A percentile compares a stretch with the other conserved stretches of the same genome.
phyloP scores from a whole-genome alignment of 169 alveolate genomes.

The Plasmodium gonderi region DNA sequence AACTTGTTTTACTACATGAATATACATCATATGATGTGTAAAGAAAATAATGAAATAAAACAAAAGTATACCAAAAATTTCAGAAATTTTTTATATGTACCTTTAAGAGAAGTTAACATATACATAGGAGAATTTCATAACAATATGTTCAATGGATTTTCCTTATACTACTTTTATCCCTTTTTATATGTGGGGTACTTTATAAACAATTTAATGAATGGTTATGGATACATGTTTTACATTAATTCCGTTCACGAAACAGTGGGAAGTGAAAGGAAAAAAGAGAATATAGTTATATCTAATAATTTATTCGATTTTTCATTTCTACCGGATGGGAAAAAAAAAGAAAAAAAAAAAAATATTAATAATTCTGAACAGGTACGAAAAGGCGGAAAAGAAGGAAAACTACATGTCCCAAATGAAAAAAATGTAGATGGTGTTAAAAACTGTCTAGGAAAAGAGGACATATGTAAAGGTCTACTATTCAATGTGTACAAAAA shows the following conservation, averaged over 20 bases:
- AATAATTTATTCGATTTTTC: slow-evolving; percentile 5
- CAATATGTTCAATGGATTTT: slow-evolving; percentile 60
- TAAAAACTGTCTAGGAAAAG: neutral
- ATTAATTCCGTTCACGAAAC: neutral
- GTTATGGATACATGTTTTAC: slow-evolving; percentile 50
- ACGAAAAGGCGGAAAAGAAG: neutral
- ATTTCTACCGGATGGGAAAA: neutral
- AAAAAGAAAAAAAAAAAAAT: neutral
- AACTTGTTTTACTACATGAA: slow-evolving; percentile 56
- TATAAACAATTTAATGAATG: slow-evolving; percentile 43
- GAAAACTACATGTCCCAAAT: neutral
- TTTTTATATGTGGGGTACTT: slow-evolving; percentile 53
- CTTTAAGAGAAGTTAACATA: slow-evolving; percentile 46
- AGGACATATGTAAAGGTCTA: neutral
- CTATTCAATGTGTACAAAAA: slow-evolving; percentile 2
- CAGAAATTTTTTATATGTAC: slow-evolving; percentile 37
- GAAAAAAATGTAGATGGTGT: neutral
- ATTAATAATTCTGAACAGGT: neutral
- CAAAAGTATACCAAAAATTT: neutral
- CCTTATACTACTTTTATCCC: slow-evolving; percentile 39
- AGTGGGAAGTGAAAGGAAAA: neutral
- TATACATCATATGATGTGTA: slow-evolving; percentile 6
- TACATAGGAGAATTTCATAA: slow-evolving; percentile 47
- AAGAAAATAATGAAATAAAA: neutral
- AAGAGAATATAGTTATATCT: neutral